phyloP scores from a whole-genome alignment of 768 basidiomycete genomes.

The Phaffia tasmanica region DNA sequence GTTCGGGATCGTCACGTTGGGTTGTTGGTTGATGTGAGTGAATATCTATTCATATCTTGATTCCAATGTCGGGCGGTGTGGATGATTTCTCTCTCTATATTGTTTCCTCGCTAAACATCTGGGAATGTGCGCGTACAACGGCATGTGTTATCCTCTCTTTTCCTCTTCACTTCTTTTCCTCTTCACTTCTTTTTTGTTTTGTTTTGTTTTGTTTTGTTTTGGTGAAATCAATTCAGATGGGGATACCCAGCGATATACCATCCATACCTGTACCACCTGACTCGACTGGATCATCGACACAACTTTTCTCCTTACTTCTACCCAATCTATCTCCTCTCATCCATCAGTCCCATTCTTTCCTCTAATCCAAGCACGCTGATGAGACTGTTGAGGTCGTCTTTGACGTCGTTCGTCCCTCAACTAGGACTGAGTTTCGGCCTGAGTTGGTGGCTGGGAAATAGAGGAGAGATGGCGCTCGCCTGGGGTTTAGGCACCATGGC shows the following conservation, averaged over 20 bases:
- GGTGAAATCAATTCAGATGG: conserved; percentile 52
- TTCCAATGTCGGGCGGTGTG: no score
- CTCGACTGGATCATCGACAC: conserved; percentile 87
- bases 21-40: conserved; percentile 64
- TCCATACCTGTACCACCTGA: conserved; percentile 83
- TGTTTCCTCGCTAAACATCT: background rate
- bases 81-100: background rate
- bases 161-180: background rate
- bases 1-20: conserved; percentile 47
- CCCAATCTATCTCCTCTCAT: conserved; percentile 77
- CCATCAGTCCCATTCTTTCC: conserved; percentile 33
- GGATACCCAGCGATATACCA: conserved; percentile 83
- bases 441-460: conserved; percentile 60
- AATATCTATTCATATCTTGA: conserved; percentile 27
- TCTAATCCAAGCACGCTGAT: conserved; percentile 28
- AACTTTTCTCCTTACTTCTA: conserved; percentile 99
- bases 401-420: conserved; percentile 74
- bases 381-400: conserved; percentile 47
- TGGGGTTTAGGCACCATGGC: conserved; percentile 85
- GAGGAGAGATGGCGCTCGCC: conserved; percentile 57
- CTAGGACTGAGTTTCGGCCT: conserved; percentile 57
- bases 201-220: background rate
- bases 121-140: no score
- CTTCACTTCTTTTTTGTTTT: background rate
- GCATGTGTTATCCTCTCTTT: no score